phyloP scores from a whole-genome alignment of 1,284 basidiomycete species.

The Cutaneotrichosporon arboriforme region DNA sequence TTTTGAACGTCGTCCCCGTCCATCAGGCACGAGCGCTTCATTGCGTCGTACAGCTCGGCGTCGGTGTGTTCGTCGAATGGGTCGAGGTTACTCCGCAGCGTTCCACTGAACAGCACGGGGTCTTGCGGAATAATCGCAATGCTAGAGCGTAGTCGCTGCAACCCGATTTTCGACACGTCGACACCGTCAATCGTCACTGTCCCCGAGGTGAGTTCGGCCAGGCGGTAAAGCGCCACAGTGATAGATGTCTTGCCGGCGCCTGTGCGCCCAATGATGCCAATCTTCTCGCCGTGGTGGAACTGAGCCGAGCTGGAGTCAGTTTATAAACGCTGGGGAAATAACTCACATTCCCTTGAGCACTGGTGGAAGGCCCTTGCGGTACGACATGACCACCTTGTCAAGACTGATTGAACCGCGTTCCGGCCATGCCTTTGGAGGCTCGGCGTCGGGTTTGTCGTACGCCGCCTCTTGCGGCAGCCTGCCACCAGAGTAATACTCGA shows the following conservation, averaged over 20 bases:
- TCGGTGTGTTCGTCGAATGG: slow-evolving; percentile 70
- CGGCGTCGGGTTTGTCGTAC: slow-evolving; percentile 55
- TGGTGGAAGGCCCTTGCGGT: slow-evolving; percentile 49
- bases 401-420: slow-evolving; percentile 36
- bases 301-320: slow-evolving; percentile 8
- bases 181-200: slow-evolving; percentile 48
- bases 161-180: slow-evolving; percentile 50
- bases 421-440: slow-evolving; percentile 52
- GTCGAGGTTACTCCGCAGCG: slow-evolving; percentile 59
- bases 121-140: slow-evolving; percentile 80
- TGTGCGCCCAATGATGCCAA: slow-evolving; percentile 52
- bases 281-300: slow-evolving; percentile 49
- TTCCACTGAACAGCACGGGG: slow-evolving; percentile 58
- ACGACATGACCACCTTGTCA: slow-evolving; percentile 46
- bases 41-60: slow-evolving; percentile 70
- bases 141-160: slow-evolving; percentile 49
- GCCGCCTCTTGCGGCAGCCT: slow-evolving; percentile 60
- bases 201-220: slow-evolving; percentile 49
- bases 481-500: slow-evolving; percentile 58
- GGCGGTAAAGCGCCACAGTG: slow-evolving; percentile 53
- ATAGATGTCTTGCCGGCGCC: slow-evolving; percentile 57
- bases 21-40: slow-evolving; percentile 70
- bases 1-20: slow-evolving; percentile 18
- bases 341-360: slow-evolving; percentile 51
- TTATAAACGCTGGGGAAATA: fast-evolving